These are phyloP conservation scores for Kwoniella dendrophila DNA, from an alignment of 768 basidiomycete species.

Conservation along the genomic window DNA sequence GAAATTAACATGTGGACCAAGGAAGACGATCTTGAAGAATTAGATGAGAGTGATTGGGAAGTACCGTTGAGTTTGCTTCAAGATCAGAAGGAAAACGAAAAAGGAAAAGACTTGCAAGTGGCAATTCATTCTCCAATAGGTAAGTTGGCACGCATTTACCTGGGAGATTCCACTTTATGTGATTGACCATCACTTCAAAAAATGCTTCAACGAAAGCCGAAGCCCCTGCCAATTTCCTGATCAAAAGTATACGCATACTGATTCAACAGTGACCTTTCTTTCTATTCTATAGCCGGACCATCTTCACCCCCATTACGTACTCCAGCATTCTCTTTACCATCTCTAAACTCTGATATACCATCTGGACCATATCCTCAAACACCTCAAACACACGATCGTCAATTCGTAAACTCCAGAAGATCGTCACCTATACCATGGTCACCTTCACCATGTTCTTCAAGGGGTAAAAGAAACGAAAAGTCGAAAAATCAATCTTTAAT, in stretches of 20 bases:
- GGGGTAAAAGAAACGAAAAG: background rate
- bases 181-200: too few relatives aligned
- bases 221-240: too few relatives aligned
- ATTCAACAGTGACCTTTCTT: too few relatives aligned
- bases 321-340: slow-evolving; percentile 14
- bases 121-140: slow-evolving; percentile 15
- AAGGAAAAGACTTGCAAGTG: slow-evolving; percentile 6
- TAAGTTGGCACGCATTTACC: background rate
- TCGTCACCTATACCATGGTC: slow-evolving; percentile 12
- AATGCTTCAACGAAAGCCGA: too few relatives aligned
- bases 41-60: slow-evolving; percentile 3
- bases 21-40: slow-evolving; percentile 9
- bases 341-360: slow-evolving; percentile 12
- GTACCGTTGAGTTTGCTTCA: background rate
- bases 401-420: background rate
- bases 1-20: background rate
- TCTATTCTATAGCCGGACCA: slow-evolving; percentile 6
- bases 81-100: slow-evolving; percentile 8
- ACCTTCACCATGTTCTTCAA: slow-evolving; percentile 10
- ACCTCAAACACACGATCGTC: slow-evolving; percentile 2
- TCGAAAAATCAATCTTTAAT: background rate
- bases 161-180: too few relatives aligned
- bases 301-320: slow-evolving; percentile 13
- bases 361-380: slow-evolving; percentile 21
- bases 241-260: too few relatives aligned